Evolutionary conservation across 2,329 filamentous ascomycete species (phyloP), one percentile per base, ranked within the genome.

Genomic region (Cytospora piceicola): DNA sequence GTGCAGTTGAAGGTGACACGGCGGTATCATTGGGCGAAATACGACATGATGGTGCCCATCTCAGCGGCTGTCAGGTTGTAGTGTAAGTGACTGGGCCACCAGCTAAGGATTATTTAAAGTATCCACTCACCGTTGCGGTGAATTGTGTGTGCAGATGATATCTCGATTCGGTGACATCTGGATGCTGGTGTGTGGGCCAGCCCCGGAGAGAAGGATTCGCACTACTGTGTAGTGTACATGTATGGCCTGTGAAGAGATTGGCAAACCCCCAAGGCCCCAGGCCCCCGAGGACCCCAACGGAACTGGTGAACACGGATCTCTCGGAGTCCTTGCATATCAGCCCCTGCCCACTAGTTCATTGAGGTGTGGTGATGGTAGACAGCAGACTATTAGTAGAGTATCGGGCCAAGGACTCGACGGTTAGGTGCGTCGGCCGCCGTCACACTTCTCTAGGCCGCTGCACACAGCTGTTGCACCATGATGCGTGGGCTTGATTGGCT

Each of bases 381-480:
- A 34, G 32, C 32, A 34, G 32, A 34, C 32, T 34, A 29, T 29
- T 29, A 29, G 27, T 29, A 12, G 29, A 32, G 36, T 58, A 27
- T 57, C 20, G 15, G 30, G 34, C 14, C 54, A 7, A 32, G 27
- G 34, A 64, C 57, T 56, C 51, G 56, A 64, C 56, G 49, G 34
- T 32, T 64, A 53, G 56, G 56, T 59, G 46, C 62, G 49, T 52
- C 62, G 39, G 62, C 56, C 46, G 60, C 24, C 55, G 4, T 59
- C 11, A 22, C 42, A 46, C 42, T n/a, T 2, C 42, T 46, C 42
- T 9, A 39, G 36, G 27, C 55, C 36, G 46, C 55, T 55, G 56
- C 62, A 59, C 24, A 39, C 49, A 36, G 17, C 36, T 64, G 62
- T 36, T 49, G 9, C 49, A 64, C 55, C 34, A 60, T 64, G 51